Percentiles rank a stretch among this genome's conserved stretches.
phyloP scores from a whole-genome alignment of 352 stramenopile species.

The Globisporangium orthogonon region DNA sequence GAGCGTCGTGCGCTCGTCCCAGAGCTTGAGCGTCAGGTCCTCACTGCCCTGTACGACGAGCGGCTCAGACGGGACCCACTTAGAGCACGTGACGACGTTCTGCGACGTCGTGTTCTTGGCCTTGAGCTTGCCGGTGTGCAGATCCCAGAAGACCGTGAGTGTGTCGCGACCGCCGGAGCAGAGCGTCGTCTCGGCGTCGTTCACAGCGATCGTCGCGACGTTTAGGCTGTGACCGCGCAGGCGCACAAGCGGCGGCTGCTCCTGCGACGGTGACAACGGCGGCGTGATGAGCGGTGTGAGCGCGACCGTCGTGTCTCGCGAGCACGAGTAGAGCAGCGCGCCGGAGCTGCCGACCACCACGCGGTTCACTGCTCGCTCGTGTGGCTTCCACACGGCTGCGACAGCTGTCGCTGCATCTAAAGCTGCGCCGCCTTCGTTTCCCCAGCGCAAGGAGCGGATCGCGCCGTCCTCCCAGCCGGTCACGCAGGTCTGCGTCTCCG shows the following conservation, averaged over 20 bases:
- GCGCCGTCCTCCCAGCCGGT: constrained; percentile 71
- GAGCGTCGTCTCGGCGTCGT: constrained; percentile 42
- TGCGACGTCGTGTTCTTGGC: constrained; percentile 65
- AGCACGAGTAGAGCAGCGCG: constrained; percentile 66
- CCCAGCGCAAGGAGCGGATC: constrained; percentile 42
- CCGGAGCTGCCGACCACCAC: constrained; percentile 35
- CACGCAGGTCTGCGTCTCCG: constrained; percentile 23
- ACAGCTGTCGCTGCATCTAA: constrained; percentile 7
- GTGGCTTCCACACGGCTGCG: constrained; percentile 36
- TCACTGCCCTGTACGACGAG: constrained; percentile 75
- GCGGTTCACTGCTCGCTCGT: constrained; percentile 56
- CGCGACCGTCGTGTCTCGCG: constrained; percentile 63
- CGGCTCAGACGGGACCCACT: constrained; percentile 56
- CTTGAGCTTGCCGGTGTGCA: constrained; percentile 36
- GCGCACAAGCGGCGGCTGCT: constrained; percentile 14
- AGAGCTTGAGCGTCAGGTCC: constrained; percentile 75
- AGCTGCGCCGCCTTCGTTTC: neutral
- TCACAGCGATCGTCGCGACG: constrained; percentile 54
- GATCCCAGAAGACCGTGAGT: constrained; percentile 74
- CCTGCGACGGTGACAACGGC: constrained; percentile 7
- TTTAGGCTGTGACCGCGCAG: constrained; percentile 59
- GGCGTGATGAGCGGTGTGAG: constrained; percentile 23
- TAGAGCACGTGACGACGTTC: constrained; percentile 84
- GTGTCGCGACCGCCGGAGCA: constrained; percentile 82
- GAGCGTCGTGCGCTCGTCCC: constrained; percentile 54